Conservation (phyloP, 2,329 filamentous ascomycete genomes). For the Geosmithia putterillii region DNA sequence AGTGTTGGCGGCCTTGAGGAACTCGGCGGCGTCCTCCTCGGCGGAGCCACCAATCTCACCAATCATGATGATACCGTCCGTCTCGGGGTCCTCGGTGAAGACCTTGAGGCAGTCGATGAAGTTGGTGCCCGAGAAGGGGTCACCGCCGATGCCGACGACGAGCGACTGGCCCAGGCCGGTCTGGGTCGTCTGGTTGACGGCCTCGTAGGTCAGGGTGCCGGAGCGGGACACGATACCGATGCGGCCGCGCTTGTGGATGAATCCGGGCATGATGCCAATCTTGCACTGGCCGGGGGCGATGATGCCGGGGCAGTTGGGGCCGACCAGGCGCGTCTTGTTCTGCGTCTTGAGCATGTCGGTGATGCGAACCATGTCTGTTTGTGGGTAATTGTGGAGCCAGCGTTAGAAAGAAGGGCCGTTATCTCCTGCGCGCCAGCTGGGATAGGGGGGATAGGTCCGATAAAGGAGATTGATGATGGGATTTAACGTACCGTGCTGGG, state of each 20-base stretch:
- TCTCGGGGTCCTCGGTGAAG: constrained; percentile 91
- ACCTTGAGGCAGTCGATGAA: constrained; percentile 99
- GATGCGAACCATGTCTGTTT: constrained; percentile 92
- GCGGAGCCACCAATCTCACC: constrained; percentile 96
- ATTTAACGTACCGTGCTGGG: constrained; percentile 67
- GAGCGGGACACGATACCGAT: constrained; percentile 98
- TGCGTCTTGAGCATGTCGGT: constrained; percentile 97
- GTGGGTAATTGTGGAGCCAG: constrained; percentile 6
- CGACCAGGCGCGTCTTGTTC: constrained; percentile 90
- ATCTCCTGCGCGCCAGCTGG: not conserved
- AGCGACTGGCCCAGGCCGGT: constrained; percentile 94
- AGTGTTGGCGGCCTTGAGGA: constrained; percentile 84
- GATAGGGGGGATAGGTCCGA: not conserved
- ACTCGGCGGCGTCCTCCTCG: constrained; percentile 96
- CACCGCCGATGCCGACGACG: constrained; percentile 94
- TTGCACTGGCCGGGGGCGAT: constrained; percentile 96
- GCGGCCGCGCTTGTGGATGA: constrained; percentile 99
- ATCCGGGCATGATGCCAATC: constrained; percentile 98
- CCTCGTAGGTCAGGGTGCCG: constrained; percentile 97
- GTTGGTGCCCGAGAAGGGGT: constrained; percentile 98
- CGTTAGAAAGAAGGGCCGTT: constrained; percentile 1
- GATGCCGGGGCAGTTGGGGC: constrained; percentile 96
- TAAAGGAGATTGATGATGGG: not conserved
- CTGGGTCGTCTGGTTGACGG: constrained; percentile 98
- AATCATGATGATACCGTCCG: constrained; percentile 99